phyloP scores from a whole-genome alignment of 1,284 basidiomycete genomes.

The Gomphus bonarii region DNA sequence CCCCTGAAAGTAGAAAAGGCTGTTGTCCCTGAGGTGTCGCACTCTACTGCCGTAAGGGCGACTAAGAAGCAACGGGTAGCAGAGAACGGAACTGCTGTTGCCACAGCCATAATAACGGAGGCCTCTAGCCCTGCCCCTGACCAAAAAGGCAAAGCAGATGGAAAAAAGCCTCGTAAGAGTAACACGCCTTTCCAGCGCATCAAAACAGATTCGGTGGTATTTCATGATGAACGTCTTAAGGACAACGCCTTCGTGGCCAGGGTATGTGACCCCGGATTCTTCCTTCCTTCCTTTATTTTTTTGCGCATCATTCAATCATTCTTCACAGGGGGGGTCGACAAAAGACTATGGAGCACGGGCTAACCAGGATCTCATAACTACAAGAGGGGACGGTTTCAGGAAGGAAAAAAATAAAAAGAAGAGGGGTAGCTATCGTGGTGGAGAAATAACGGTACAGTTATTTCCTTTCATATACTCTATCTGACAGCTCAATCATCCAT shows the following conservation, averaged over 20 bases:
- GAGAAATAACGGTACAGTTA: conserved; percentile 75
- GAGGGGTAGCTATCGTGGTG: conserved; percentile 83
- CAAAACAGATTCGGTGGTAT: conserved; percentile 54
- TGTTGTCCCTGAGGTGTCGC: conserved; percentile 2
- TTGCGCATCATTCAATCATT: conserved; percentile 4
- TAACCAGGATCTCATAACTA: conserved; percentile 82
- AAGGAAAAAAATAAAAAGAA: conserved; percentile 99
- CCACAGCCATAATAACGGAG: conserved; percentile 26
- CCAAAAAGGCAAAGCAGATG: conserved; percentile 11
- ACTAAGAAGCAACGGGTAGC: conserved; percentile 52
- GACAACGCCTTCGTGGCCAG: conserved; percentile 83
- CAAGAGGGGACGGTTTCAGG: conserved; percentile 87
- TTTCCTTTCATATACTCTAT: neutral
- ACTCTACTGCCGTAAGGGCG: conserved; percentile 20
- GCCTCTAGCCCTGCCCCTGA: conserved; percentile 18
- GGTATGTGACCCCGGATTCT: conserved; percentile 48
- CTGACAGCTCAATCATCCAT: conserved; percentile 10
- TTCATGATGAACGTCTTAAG: conserved; percentile 47
- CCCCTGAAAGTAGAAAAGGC: neutral
- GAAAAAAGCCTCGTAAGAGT: conserved; percentile 29
- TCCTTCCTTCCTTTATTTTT: too few relatives aligned
- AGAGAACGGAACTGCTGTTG: conserved; percentile 37
- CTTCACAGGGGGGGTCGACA: conserved; percentile 39
- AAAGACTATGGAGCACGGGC: conserved; percentile 89
- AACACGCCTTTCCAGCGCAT: conserved; percentile 77